Base-by-base conservation (phyloP, 2,329 filamentous ascomycete species). In the Trichoderma oligosporum region DNA sequence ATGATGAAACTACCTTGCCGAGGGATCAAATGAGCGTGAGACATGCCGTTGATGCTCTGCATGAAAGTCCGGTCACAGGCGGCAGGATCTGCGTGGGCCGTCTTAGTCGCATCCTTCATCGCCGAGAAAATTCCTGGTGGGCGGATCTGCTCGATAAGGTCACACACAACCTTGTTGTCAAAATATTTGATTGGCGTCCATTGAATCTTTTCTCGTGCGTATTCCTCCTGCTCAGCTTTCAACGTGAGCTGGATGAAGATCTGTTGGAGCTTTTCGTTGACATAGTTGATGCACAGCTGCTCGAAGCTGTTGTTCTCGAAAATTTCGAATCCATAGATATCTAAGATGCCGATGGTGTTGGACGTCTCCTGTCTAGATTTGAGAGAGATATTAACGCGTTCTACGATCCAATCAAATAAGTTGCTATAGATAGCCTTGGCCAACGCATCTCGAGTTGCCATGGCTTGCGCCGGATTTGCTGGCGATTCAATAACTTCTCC, bases 151-250 rank as follows among this genome's bases (percentile, higher is more conserved):
- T 99, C 94, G 64, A 99, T 99, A 68, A 99, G 74, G 61, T 97
- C 94, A 71, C 94, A 99, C 57, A 99, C 94, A 46, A 99, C 87
- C 79, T 97, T 97, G 81, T 99, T 99, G 75, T 99, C 94, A 66
- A 97, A 99, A 75, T 97, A 99, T 68, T 94, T 95, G 80, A 99
- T 99, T 2, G 94, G 94, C 0, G 92, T 97, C 94, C 94, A 99
- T 70, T 96, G 86, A 69, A 99, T 99, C 78, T 97, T 87, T 73
- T 99, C 94, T 47, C 89, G 82, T 14, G 88, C 91, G 68, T 99
- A 99, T 72, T 99, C 94, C 65, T 99, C 94, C 75, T 99, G 94
- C 72, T 99, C 94, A 0, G 94, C 88, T 77, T 96, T 96, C 61
- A 99, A 75, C 0, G 94, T 99, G 65, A 99, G 79, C 73, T 99